A percentile compares a stretch with the other conserved stretches of the same genome.
Evolutionary conservation across 768 basidiomycete species (phyloP).

Genomic region (Termitomyces sp.): DNA sequence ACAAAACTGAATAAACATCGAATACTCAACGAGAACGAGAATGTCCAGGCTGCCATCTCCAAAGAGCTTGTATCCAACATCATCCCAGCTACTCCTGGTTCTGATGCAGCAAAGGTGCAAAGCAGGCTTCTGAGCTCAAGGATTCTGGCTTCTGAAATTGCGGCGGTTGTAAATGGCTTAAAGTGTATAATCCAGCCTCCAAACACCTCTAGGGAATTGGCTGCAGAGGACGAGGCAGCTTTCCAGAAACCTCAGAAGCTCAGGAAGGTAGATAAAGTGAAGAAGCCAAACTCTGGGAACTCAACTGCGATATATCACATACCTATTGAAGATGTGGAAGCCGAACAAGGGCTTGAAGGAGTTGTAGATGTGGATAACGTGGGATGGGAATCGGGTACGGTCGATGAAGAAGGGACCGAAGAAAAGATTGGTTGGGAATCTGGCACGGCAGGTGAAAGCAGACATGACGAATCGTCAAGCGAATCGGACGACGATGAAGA

Average conservation of each 20-base stretch:
- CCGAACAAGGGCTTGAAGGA: slow-evolving; percentile 22
- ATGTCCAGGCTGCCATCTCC: slow-evolving; percentile 43
- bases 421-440: slow-evolving; percentile 53
- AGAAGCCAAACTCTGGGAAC: slow-evolving; percentile 7
- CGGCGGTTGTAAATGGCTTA: slow-evolving; percentile 49
- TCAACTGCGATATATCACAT: not conserved
- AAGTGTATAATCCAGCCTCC: slow-evolving; percentile 39
- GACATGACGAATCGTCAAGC: slow-evolving; percentile 30
- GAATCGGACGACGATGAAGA: slow-evolving; percentile 32
- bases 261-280: slow-evolving; percentile 20
- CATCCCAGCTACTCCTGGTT: slow-evolving; percentile 36
- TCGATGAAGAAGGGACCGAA: slow-evolving; percentile 30
- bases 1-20: slow-evolving; percentile 77
- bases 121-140: slow-evolving; percentile 78
- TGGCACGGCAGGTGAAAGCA: slow-evolving; percentile 36
- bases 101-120: slow-evolving; percentile 58
- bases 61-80: slow-evolving; percentile 41
- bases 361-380: slow-evolving; percentile 25
- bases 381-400: slow-evolving; percentile 44
- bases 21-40: slow-evolving; percentile 47
- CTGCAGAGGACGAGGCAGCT: slow-evolving; percentile 13
- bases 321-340: slow-evolving; percentile 18
- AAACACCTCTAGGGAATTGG: not conserved
- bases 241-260: slow-evolving; percentile 23
- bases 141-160: slow-evolving; percentile 59